Percentiles rank a stretch among this genome's conserved stretches.
Evolutionary conservation across 2,329 filamentous ascomycete genomes (phyloP).

Genomic region (Basipetospora chlamydospora): DNA sequence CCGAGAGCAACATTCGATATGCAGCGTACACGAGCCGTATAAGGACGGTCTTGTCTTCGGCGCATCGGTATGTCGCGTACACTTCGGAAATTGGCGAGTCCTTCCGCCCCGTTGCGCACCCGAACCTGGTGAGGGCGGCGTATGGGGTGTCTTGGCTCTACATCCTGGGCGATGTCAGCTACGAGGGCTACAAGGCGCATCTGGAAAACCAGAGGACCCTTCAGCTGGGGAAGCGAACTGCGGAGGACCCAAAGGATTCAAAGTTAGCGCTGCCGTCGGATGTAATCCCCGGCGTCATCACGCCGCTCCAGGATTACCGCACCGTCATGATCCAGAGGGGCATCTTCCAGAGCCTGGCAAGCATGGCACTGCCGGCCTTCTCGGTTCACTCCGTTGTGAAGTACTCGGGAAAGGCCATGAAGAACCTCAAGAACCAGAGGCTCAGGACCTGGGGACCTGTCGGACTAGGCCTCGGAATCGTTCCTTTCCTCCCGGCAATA

Average conservation of each 20-base stretch:
- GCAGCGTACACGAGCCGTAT: conserved; percentile 80
- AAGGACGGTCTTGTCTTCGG: conserved; percentile 74
- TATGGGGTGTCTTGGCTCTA: conserved; percentile 93
- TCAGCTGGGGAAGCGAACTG: conserved; percentile 15
- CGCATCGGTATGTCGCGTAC: conserved; percentile 93
- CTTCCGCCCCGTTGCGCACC: conserved; percentile 85
- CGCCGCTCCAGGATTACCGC: conserved; percentile 77
- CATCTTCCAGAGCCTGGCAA: conserved; percentile 79
- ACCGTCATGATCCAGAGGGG: conserved; percentile 83
- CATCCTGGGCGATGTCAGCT: conserved; percentile 72
- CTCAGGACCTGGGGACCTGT: conserved; percentile 83
- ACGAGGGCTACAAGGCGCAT: conserved; percentile 95
- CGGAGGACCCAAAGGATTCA: conserved; percentile 9
- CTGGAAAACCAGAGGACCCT: conserved; percentile 62
- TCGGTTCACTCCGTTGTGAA: conserved; percentile 87
- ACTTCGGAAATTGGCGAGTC: conserved; percentile 94
- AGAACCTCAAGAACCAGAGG: conserved; percentile 59
- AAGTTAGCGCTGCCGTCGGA: neutral
- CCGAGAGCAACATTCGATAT: conserved; percentile 75
- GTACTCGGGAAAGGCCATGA: conserved; percentile 79
- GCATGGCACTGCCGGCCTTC: conserved; percentile 87
- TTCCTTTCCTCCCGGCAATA: conserved; percentile 69
- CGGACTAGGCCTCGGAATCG: conserved; percentile 61
- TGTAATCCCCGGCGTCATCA: conserved; percentile 26
- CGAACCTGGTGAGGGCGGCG: conserved; percentile 62